Base-by-base conservation (phyloP, 192 early-diverging fungal species). In the Spinellus fusiger region DNA sequence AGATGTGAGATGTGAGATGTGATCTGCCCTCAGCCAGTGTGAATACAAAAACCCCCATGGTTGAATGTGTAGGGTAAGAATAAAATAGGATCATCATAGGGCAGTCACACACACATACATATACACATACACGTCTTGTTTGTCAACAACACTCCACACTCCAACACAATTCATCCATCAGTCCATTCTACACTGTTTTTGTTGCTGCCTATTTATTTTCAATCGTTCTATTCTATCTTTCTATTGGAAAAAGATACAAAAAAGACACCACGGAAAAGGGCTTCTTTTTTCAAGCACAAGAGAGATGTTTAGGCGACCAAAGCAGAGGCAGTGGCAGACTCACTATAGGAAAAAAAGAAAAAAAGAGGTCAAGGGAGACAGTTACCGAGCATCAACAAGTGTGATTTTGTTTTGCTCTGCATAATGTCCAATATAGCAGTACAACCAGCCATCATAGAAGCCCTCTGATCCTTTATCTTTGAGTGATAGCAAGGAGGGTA, bases 311-410 rank as follows among this genome's bases (percentile, higher is more conserved):
- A 66, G 49, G 70, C 65, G 46, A 66, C 65, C 64, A 73, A 57
- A 49, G 70, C 61, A 33, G 70, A 73, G 38, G 70, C 70, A 62
- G 70, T 73, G 61, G 70, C 60, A 60, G 70, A 95, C 57, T 71
- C 69, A 61, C 69, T 71, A 65, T 63, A 56, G 65, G 56, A 62
- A 65, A 57, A 33, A 65, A 70, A 65, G 29, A 58, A 73, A 67
- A 29, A 29, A 63, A 49, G 25, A 51, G 57, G 66, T 73, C 55
- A 73, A 73, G 71, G 71, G 13, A 66, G 71, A 73, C 64, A 69
- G 61, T 68, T 69, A 66, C 54, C 75, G 65, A 77, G 64, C 73
- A 54, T 33, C 27, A 48, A 49, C 57, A 63, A 59, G 48, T 44
- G 48, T 35, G 47, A 48, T 52, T 50, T 29, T 16, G 2, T 53